phyloP scores from a whole-genome alignment of 345 rosid species.

The Linum trigynum region DNA sequence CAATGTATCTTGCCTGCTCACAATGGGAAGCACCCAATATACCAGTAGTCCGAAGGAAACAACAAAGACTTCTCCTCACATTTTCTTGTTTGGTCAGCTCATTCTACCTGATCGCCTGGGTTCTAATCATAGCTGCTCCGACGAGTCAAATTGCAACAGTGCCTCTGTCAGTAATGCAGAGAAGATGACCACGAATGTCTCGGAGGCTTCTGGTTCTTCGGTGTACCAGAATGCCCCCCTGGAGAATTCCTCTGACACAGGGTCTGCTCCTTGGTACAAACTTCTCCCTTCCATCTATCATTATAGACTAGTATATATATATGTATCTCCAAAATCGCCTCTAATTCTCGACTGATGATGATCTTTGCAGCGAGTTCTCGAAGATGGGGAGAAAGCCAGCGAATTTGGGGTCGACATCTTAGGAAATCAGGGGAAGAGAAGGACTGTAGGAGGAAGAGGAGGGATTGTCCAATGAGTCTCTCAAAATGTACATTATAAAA shows the following conservation, averaged over 20 bases:
- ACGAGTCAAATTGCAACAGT: constrained; percentile 41
- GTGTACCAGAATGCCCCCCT: constrained; percentile 27
- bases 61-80: constrained; percentile 44
- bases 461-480: neutral
- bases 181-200: constrained; percentile 36
- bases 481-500: constrained; percentile 31
- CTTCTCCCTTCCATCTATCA: constrained; percentile 29
- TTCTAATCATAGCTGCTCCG: constrained; percentile 56
- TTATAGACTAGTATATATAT: too few relatives aligned
- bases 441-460: neutral
- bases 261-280: constrained; percentile 41
- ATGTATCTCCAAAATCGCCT: constrained; percentile 1
- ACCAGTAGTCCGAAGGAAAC: constrained; percentile 26
- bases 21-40: constrained; percentile 44
- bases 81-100: constrained; percentile 73
- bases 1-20: constrained; percentile 50
- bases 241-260: constrained; percentile 63
- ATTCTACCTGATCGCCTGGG: constrained; percentile 56
- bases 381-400: constrained; percentile 78
- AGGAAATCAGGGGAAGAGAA: constrained; percentile 31
- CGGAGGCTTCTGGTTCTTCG: constrained; percentile 52
- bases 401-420: constrained; percentile 52
- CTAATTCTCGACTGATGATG: constrained; percentile 40
- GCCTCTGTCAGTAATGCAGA: constrained; percentile 41
- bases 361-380: constrained; percentile 59